Percentiles rank a stretch among this genome's conserved stretches.
phyloP scores from a whole-genome alignment of 352 stramenopile genomes.

The Globisporangium splendens region DNA sequence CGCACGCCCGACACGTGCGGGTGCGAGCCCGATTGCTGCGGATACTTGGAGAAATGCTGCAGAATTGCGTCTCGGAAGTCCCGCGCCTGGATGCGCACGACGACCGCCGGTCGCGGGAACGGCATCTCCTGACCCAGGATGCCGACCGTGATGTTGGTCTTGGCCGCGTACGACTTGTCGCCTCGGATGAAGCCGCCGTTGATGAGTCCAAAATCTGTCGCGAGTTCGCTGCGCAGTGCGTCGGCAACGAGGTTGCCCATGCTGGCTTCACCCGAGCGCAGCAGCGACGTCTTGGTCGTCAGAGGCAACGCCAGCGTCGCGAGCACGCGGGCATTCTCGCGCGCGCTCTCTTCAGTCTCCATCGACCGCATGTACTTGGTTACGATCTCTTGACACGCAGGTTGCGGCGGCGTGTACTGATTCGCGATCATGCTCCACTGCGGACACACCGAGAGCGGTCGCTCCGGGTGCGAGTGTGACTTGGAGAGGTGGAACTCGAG shows the following conservation, averaged over 20 bases:
- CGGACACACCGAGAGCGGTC: constrained; percentile 42
- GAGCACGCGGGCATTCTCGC: constrained; percentile 43
- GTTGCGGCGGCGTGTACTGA: constrained; percentile 47
- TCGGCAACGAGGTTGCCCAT: constrained; percentile 79
- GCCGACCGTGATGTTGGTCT: constrained; percentile 61
- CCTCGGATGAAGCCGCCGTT: constrained; percentile 89
- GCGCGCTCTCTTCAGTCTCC: constrained; percentile 44
- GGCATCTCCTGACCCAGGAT: constrained; percentile 85
- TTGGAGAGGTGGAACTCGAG: constrained; percentile 73
- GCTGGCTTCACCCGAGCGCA: constrained; percentile 74
- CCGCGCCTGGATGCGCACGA: constrained; percentile 60
- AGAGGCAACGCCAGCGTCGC: constrained; percentile 48
- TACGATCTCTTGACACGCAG: constrained; percentile 59
- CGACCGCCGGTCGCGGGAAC: constrained; percentile 66
- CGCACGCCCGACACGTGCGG: constrained; percentile 76
- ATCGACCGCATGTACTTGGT: constrained; percentile 67
- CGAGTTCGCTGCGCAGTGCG: constrained; percentile 62
- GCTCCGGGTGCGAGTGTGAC: constrained; percentile 29
- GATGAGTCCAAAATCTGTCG: constrained; percentile 71
- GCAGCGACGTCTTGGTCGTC: constrained; percentile 64
- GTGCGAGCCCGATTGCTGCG: constrained; percentile 67
- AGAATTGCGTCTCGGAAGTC: constrained; percentile 70
- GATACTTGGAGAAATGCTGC: constrained; percentile 77
- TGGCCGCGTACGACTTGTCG: constrained; percentile 71
- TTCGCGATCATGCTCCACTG: constrained; percentile 87